Base-by-base conservation (phyloP, 2,329 filamentous ascomycete species). In the Sordariomycetes sp. region DNA sequence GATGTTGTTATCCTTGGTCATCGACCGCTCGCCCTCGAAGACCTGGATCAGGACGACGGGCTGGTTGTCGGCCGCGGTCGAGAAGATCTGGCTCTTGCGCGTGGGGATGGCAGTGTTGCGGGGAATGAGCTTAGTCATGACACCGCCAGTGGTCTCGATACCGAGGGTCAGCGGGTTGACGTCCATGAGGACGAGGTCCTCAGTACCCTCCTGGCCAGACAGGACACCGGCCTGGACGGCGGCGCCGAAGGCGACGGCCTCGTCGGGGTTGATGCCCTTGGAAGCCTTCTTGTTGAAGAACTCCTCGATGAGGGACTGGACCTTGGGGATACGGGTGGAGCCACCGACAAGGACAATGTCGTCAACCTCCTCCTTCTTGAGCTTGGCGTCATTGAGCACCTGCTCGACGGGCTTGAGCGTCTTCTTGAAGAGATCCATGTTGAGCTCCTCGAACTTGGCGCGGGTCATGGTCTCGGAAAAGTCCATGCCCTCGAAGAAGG, bases 201-300 rank as follows among this genome's bases (percentile, higher is more conserved):
- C 78, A 62, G 89, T 88, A 68, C 85, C 87, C 68, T 87, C 82
- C 76, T 96, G 90, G 64, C 90, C 90, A 65, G 90, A 87, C 61
- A 99, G 81, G 69, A 97, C 85, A 86, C 91, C 92, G 77, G 87
- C 94, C 78, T 99, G 94, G 65, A 97, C 90, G 65, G 94, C 92
- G 62, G 94, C 94, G 77, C 94, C 94, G 72, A 91, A 97, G 69
- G 94, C 94, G 65, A 97, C 94, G 77, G 94, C 94, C 81, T 97
- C 94, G 70, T 99, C 94, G 66, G 94, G 94, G 84, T 97, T 97
- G 73, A 99, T 96, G 76, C 90, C 90, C 89, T 97, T 97, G 82
- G 87, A 91, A 66, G 91, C 90, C 81, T 94, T 91, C 89, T 97
- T 97, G 74, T 91, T 87, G 72, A 97, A 97, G 83, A 82, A 97